Conservation (phyloP, 73 alveolate species). For the Tetrahymena borealis region DNA sequence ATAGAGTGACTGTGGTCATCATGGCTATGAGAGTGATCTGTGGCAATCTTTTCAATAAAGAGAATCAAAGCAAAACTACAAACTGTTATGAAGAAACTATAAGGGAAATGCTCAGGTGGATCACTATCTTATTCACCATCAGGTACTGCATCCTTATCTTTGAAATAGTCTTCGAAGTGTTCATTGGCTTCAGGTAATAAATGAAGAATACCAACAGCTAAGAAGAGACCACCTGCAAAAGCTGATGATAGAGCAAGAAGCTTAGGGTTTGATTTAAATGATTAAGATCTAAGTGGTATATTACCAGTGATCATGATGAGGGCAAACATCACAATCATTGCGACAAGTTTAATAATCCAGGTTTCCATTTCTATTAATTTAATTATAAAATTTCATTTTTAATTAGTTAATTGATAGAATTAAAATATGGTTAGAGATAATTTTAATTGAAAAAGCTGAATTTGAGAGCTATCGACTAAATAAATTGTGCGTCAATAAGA, state of each 20-base stretch:
- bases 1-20: constrained; percentile 21
- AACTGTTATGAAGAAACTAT: constrained; percentile 56
- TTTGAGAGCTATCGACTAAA: no score
- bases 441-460: background rate
- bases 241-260: constrained; percentile 59
- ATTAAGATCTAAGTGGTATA: constrained; percentile 11
- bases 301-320: constrained; percentile 18
- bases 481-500: no score
- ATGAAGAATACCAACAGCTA: constrained; percentile 69
- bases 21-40: constrained; percentile 59
- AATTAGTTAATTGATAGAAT: background rate
- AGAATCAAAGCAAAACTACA: constrained; percentile 60
- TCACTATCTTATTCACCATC: constrained; percentile 12
- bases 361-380: background rate
- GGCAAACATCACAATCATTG: background rate
- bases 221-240: constrained; percentile 74
- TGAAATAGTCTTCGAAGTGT: constrained; percentile 52
- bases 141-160: constrained; percentile 27
- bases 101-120: constrained; percentile 47
- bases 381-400: background rate
- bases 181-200: constrained; percentile 74
- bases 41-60: constrained; percentile 72
- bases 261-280: constrained; percentile 41
- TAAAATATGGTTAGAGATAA: background rate
- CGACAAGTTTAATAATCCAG: background rate